Evolutionary conservation across 1,284 basidiomycete genomes (phyloP).

Genomic region (Trichosporon asahii): DNA sequence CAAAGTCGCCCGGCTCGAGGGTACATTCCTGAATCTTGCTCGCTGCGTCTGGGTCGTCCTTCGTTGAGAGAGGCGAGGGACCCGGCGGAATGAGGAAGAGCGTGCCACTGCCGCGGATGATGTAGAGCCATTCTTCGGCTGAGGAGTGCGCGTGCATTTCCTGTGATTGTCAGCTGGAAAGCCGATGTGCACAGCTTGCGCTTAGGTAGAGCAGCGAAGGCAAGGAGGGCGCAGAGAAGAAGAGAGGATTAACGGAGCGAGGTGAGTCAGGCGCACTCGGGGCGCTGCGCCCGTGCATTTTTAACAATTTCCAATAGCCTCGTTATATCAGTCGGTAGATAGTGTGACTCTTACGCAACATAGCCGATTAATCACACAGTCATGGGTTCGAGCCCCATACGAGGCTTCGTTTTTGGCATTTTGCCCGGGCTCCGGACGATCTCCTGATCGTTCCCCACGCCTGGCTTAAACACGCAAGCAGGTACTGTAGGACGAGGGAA

Average conservation of each 20-base stretch:
- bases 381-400: conserved; percentile 11
- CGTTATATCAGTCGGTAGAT: conserved; percentile 12
- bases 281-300: not conserved
- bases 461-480: too few relatives aligned
- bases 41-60: not conserved
- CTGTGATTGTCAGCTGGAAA: conserved; percentile 12
- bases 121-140: conserved; percentile 36
- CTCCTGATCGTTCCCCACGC: too few relatives aligned
- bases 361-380: conserved; percentile 9
- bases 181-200: too few relatives aligned
- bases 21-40: conserved; percentile 15
- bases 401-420: not conserved
- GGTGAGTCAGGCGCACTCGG: not conserved
- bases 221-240: not conserved
- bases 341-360: conserved; percentile 9
- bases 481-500: too few relatives aligned
- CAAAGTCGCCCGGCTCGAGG: conserved; percentile 28
- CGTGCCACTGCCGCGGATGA: conserved; percentile 23
- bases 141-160: conserved; percentile 31
- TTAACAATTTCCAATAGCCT: not conserved
- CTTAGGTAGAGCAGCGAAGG: too few relatives aligned
- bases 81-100: conserved; percentile 15
- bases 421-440: too few relatives aligned
- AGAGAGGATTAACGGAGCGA: too few relatives aligned
- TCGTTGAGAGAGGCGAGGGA: not conserved